These are phyloP conservation scores for Penicillium hesseltinei DNA, from an alignment of 2,329 filamentous ascomycete genomes.

Conservation along the genomic window DNA sequence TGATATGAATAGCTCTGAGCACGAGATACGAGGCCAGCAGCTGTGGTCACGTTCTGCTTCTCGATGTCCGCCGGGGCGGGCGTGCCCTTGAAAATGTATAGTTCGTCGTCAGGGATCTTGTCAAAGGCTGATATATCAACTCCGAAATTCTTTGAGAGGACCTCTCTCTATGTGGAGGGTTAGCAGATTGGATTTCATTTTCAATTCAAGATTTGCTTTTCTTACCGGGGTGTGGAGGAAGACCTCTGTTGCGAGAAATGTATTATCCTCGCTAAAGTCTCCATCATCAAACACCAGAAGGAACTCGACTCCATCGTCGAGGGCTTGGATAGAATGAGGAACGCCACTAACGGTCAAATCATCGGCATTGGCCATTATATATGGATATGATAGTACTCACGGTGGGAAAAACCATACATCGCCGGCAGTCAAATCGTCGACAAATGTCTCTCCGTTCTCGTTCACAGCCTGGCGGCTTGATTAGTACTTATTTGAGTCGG, in stretches of 20 bases:
- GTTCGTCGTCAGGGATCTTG: conserved; percentile 63
- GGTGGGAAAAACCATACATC: conserved; percentile 81
- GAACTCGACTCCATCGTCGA: conserved; percentile 66
- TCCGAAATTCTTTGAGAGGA: conserved; percentile 57
- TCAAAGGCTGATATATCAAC: conserved; percentile 54
- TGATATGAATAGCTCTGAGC: conserved; percentile 66
- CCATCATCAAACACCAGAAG: conserved; percentile 63
- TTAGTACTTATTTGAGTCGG: neutral
- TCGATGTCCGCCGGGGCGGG: conserved; percentile 62
- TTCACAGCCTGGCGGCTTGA: conserved; percentile 29
- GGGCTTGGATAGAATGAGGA: conserved; percentile 72
- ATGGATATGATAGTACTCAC: conserved; percentile 18
- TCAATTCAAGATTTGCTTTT: neutral
- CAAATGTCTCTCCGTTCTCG: conserved; percentile 68
- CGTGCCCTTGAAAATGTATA: conserved; percentile 75
- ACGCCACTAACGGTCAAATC: conserved; percentile 50
- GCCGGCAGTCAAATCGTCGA: conserved; percentile 72
- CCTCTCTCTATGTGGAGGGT: conserved; percentile 35
- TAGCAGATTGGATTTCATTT: neutral
- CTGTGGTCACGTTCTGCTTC: conserved; percentile 59
- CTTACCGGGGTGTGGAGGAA: conserved; percentile 44
- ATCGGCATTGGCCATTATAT: neutral
- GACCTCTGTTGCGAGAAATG: conserved; percentile 67
- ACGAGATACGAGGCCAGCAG: conserved; percentile 65
- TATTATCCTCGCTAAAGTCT: conserved; percentile 67